Evolutionary conservation across 2,329 filamentous ascomycete species (phyloP).

Genomic region (Dothideomycetes sp.): DNA sequence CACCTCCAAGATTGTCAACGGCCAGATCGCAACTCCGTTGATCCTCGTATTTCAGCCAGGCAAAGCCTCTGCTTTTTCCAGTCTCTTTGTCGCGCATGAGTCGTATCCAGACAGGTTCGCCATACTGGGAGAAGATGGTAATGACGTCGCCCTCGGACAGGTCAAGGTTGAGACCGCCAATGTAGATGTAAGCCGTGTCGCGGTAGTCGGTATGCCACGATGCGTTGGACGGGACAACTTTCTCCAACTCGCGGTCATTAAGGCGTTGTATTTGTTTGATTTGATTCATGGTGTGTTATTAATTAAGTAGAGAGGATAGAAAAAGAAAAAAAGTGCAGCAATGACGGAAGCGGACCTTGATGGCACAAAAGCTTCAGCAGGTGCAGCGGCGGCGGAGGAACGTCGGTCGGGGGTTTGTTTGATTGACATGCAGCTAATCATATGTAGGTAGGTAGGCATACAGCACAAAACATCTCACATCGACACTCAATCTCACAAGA

Average conservation of each 20-base stretch:
- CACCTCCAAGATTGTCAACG: slow-evolving; percentile 88
- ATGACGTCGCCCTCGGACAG: slow-evolving; percentile 92
- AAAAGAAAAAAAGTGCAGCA: slow-evolving; percentile 5
- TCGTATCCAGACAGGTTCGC: slow-evolving; percentile 88
- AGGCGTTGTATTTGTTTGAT: slow-evolving; percentile 87
- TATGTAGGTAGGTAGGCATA: background rate
- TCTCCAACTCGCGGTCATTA: slow-evolving; percentile 89
- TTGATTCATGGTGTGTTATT: slow-evolving; percentile 63
- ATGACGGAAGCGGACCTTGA: slow-evolving; percentile 12
- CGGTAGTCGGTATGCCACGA: slow-evolving; percentile 98
- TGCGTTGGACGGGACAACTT: slow-evolving; percentile 72
- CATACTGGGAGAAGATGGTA: slow-evolving; percentile 94
- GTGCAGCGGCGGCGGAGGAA: too few relatives aligned
- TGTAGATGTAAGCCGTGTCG: slow-evolving; percentile 93
- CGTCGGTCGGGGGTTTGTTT: slow-evolving; percentile 1
- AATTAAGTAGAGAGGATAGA: background rate
- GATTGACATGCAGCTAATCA: too few relatives aligned
- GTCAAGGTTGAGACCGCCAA: slow-evolving; percentile 86
- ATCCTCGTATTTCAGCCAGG: slow-evolving; percentile 96
- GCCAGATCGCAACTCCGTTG: slow-evolving; percentile 92
- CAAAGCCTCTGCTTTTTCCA: slow-evolving; percentile 88
- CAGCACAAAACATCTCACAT: background rate
- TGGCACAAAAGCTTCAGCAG: too few relatives aligned
- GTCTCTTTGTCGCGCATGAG: slow-evolving; percentile 91
- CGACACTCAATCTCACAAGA: background rate